A percentile compares a stretch with the other conserved stretches of the same genome.
phyloP scores from a whole-genome alignment of 31 red algal species.

The Bonnemaisonia californica region DNA sequence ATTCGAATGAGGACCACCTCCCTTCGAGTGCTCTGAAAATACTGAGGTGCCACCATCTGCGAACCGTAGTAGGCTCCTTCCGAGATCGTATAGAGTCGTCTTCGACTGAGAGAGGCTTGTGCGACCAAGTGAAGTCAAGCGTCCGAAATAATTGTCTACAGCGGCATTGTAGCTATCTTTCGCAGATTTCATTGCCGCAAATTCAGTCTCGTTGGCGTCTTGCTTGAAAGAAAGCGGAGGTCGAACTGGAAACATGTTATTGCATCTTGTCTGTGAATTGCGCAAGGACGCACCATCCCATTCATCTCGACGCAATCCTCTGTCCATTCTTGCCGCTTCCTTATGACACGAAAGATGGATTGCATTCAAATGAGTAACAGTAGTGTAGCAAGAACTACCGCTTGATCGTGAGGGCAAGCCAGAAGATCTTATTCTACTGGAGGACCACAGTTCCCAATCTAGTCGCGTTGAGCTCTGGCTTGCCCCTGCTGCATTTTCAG shows the following conservation, averaged over 20 bases:
- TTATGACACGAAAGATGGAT: constrained; percentile 77
- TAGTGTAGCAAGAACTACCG: constrained; percentile 43
- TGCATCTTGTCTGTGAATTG: constrained; percentile 74
- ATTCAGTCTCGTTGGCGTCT: not conserved
- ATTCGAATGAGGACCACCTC: constrained; percentile 59
- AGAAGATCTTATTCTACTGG: not conserved
- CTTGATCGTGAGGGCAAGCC: constrained; percentile 4
- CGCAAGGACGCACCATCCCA: constrained; percentile 79
- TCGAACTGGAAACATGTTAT: constrained; percentile 74
- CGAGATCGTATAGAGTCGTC: constrained; percentile 51
- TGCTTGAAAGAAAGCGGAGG: constrained; percentile 34
- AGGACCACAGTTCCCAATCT: not conserved
- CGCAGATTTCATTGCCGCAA: constrained; percentile 24
- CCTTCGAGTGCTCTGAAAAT: constrained; percentile 60
- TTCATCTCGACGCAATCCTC: constrained; percentile 62
- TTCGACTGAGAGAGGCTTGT: constrained; percentile 54
- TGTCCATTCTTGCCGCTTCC: constrained; percentile 62
- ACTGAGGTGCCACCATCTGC: constrained; percentile 42
- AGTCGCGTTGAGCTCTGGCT: not conserved
- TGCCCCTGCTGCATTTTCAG: constrained; percentile 2
- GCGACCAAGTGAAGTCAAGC: constrained; percentile 57
- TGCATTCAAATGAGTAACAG: constrained; percentile 74
- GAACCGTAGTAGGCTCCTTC: constrained; percentile 50
- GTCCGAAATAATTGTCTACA: constrained; percentile 59
- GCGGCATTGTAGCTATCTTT: constrained; percentile 40